Base-by-base conservation (phyloP, 2,329 filamentous ascomycete genomes). In the Didymellaceae sp. region DNA sequence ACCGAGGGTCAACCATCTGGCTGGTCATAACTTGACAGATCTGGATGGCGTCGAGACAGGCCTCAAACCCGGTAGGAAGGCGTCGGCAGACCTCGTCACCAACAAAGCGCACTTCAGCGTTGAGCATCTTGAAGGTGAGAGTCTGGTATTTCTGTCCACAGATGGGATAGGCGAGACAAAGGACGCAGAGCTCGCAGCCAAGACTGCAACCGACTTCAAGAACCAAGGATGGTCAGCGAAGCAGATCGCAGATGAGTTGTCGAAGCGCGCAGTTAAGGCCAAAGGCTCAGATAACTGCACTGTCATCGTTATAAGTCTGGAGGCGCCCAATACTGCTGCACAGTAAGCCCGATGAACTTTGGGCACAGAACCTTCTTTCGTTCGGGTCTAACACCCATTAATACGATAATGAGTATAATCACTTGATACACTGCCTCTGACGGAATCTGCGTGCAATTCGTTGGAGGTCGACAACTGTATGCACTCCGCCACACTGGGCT, bases 221-320 rank as follows among this genome's bases (percentile, higher is more conserved):
- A 52, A 46, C 8, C 40, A 56, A 20, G 59, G 61, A 4, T 46
- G 45, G 9, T 32, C 52, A 4, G 54, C 57, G 14, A 54, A 56
- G 11, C 45, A 57, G n/a, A 64, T 66, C 22, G 59, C 61, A 1
- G 31, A 57, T 16, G 53, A 57, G 10, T 28, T 62, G 16, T 58
- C 63, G 9, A 54, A 41, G 10, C 45, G 53, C 4, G 57, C 63
- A 9, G 52, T 48, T 0, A 52, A 56, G 11, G 45, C 54, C 11
- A 50, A 53, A 45, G 53, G 44, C 5, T 61, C 63, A 5, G 63
- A 66, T 21, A 66, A 66, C 20, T 63, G 61, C 13, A 64, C 63
- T 1, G 57, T 66, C 2, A 11, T 64, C 4, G 40, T 66, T 5
- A 49, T 66, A 14, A 28, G 17, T 24, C 24, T 53, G 17, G 49